Evolutionary conservation across 2,329 filamentous ascomycete species (phyloP).

Genomic region (Aspergillus ibericus): DNA sequence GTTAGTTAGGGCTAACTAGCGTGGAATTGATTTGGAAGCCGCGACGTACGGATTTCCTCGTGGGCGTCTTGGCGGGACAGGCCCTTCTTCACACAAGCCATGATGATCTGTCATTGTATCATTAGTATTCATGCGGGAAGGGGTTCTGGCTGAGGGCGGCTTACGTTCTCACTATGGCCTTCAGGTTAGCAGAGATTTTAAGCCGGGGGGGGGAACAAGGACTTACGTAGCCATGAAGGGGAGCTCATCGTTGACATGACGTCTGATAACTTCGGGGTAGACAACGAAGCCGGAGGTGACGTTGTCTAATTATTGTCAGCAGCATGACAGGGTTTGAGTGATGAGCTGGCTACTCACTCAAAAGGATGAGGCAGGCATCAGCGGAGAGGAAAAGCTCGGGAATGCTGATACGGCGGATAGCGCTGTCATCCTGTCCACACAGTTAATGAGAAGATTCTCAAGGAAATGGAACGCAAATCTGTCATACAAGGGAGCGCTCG

Average conservation of each 20-base stretch:
- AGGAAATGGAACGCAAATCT: neutral
- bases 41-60: conserved; percentile 68
- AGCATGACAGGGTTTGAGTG: neutral
- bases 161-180: conserved; percentile 33
- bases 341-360: conserved; percentile 27
- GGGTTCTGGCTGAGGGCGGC: conserved; percentile 3
- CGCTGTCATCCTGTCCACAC: conserved; percentile 62
- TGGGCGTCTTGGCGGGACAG: conserved; percentile 77
- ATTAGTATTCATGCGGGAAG: neutral
- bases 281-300: conserved; percentile 70
- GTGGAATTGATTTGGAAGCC: neutral
- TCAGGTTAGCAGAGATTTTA: conserved; percentile 18
- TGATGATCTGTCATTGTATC: conserved; percentile 59
- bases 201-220: neutral
- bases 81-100: conserved; percentile 72
- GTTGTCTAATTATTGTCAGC: conserved; percentile 55
- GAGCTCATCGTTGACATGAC: conserved; percentile 70
- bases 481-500: conserved; percentile 63
- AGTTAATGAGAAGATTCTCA: conserved; percentile 7
- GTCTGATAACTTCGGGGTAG: conserved; percentile 71
- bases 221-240: conserved; percentile 78
- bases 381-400: conserved; percentile 68
- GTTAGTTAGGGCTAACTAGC: conserved; percentile 6
- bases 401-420: conserved; percentile 60
- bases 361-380: conserved; percentile 55